Conservation (phyloP, 2,329 filamentous ascomycete species). For the Xylariaceae sp. region DNA sequence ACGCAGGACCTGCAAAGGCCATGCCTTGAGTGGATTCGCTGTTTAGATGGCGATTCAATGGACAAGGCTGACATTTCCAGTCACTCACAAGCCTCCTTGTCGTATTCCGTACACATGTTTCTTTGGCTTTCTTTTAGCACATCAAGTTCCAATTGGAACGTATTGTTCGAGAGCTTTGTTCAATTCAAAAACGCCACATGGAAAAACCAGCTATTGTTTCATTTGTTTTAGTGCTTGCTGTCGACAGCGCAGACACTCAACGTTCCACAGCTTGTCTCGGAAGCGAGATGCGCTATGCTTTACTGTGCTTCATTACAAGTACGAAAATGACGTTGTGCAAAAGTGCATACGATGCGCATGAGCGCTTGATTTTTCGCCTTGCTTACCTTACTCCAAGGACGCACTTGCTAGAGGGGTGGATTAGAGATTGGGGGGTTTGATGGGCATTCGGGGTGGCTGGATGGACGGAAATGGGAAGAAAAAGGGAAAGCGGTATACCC, state of each 20-base stretch:
- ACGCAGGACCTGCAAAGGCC: slow-evolving; percentile 5
- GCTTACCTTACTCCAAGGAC: not conserved
- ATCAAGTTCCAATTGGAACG: too few relatives aligned
- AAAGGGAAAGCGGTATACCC: not conserved
- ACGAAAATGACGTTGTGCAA: not conserved
- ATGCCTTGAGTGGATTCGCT: not conserved
- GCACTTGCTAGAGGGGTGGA: not conserved
- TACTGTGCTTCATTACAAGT: not conserved
- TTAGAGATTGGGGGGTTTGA: not conserved
- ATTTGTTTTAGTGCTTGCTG: too few relatives aligned
- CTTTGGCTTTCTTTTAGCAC: not conserved
- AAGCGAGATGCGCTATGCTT: not conserved
- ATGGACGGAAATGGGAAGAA: not conserved
- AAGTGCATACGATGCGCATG: not conserved
- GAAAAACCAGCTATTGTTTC: too few relatives aligned
- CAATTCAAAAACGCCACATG: too few relatives aligned
- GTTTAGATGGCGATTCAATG: too few relatives aligned
- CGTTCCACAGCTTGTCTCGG: too few relatives aligned
- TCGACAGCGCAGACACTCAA: too few relatives aligned
- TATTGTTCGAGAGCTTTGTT: too few relatives aligned
- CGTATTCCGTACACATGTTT: not conserved
- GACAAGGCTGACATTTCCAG: not conserved
- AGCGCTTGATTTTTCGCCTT: not conserved
- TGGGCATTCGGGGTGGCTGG: not conserved
- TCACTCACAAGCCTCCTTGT: not conserved